Base-by-base conservation (phyloP, 164 flowering plant species). In the Vitis amurensis region DNA sequence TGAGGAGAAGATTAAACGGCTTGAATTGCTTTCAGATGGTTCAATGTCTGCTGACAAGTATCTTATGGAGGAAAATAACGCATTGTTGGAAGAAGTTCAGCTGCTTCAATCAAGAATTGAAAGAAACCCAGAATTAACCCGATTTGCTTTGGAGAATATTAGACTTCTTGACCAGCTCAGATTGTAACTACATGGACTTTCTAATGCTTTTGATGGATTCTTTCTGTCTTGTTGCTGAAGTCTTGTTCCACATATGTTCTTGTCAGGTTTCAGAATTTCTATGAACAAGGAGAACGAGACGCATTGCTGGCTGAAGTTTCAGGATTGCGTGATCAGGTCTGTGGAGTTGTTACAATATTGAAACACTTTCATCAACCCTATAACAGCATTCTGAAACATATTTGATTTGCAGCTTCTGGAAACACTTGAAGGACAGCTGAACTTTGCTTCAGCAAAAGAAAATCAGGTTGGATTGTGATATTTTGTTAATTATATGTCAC, bases 211-310 rank as follows among this genome's bases (percentile, higher is more conserved):
- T 9, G 17, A 31, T 49, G 49, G n/a, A 44, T 50, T 13, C 29
- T 73, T 56, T 57, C 7, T 64, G 6, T 70, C 50, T 7, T 17
- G 67, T 50, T 49, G 49, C 71, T 50, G 9, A 55, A 9, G 31
- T 29, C 16, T 8, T 11, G 48, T 64, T 49, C 64, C 49, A 72
- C 67, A 3, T 70, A 9, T 51, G 55, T 23, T 68, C n/a, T 68
- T 74, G 58, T 55, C 80, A 92, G 97, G 82, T 81, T 71, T 63
- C 88, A 90, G 68, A 84, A 78, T 64, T 88, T 86, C 72, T 86
- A 87, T 80, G 88, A 84, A 71, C 80, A 73, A 59, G 89, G 93
- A 19, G 92, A 90, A 64, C 79, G 89, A 61, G 94, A 88, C 73
- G 77, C 55, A 52, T 74, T 92, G 82, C 59, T 83, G 56, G 78